Evolutionary conservation across 73 alveolate genomes (phyloP).

Genomic region (Symbiodinium pilosum): DNA sequence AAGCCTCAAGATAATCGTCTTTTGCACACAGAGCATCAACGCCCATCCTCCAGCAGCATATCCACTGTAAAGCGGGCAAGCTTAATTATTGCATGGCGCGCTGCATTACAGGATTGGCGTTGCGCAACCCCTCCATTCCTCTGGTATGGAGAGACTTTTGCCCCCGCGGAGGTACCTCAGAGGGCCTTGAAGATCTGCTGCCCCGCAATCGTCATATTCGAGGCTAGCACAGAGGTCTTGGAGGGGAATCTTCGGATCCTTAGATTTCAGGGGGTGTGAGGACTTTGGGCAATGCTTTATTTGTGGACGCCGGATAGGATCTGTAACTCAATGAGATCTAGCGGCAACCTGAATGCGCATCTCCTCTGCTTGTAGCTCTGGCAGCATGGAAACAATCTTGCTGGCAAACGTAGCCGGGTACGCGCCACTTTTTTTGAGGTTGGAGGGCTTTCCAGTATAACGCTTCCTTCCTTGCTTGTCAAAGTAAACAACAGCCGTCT

Average conservation of each 20-base stretch:
- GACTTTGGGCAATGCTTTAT: too few relatives aligned
- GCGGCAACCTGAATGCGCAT: too few relatives aligned
- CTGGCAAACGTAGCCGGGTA: neutral
- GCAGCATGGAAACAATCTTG: neutral
- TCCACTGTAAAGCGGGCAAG: too few relatives aligned
- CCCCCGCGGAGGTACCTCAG: neutral
- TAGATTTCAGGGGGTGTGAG: too few relatives aligned
- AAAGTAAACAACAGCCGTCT: neutral
- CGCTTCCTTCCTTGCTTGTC: neutral
- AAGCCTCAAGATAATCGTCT: too few relatives aligned
- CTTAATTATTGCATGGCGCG: too few relatives aligned
- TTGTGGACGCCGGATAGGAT: too few relatives aligned
- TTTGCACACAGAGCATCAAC: too few relatives aligned
- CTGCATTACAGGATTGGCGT: neutral
- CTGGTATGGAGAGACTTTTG: neutral
- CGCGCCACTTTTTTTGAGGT: neutral
- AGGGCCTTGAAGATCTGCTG: neutral
- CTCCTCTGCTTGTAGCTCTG: neutral
- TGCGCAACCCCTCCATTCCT: neutral
- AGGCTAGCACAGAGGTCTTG: neutral
- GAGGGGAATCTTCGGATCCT: too few relatives aligned
- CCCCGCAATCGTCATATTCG: neutral
- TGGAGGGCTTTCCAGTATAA: neutral
- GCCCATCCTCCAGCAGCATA: too few relatives aligned
- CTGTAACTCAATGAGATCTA: too few relatives aligned